Percentiles rank a stretch among this genome's conserved stretches.
phyloP scores from a whole-genome alignment of 257 asterid species.

The Nicotiana knightiana region DNA sequence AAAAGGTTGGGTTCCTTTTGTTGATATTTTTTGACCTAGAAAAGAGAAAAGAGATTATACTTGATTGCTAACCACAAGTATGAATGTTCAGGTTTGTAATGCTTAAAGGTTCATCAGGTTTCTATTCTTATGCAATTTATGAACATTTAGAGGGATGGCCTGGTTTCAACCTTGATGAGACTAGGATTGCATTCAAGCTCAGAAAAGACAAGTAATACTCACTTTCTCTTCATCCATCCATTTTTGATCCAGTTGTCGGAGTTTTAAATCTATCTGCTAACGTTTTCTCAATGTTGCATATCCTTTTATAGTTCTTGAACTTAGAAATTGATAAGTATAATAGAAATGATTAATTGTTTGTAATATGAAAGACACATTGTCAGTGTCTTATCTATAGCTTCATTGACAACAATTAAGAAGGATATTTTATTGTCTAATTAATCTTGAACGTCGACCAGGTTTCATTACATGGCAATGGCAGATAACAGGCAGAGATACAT shows the following conservation, averaged over 20 bases:
- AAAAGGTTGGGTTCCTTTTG: slow-evolving; percentile 35
- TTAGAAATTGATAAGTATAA: background rate
- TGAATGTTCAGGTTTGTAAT: slow-evolving; percentile 49
- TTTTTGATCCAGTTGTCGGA: no score
- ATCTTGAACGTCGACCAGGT: slow-evolving; percentile 28
- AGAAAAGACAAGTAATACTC: slow-evolving; percentile 56
- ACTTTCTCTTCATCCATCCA: background rate
- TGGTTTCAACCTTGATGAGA: slow-evolving; percentile 62
- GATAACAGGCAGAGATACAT: slow-evolving; percentile 69
- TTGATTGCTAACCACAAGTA: slow-evolving; percentile 9
- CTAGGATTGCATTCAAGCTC: slow-evolving; percentile 90
- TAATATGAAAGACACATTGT: background rate
- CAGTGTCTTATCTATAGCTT: background rate
- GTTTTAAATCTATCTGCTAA: background rate
- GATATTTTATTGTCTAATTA: background rate
- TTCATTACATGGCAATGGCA: slow-evolving; percentile 72
- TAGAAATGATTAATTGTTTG: background rate
- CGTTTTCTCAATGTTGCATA: background rate
- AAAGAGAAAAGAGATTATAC: background rate
- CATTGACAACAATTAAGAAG: background rate
- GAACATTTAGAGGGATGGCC: slow-evolving; percentile 59
- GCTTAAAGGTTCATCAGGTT: slow-evolving; percentile 67
- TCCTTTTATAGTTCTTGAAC: background rate
- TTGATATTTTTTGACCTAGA: background rate
- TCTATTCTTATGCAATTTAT: slow-evolving; percentile 76